phyloP scores from a whole-genome alignment of 768 basidiomycete genomes.

The Kwoniella sp. region DNA sequence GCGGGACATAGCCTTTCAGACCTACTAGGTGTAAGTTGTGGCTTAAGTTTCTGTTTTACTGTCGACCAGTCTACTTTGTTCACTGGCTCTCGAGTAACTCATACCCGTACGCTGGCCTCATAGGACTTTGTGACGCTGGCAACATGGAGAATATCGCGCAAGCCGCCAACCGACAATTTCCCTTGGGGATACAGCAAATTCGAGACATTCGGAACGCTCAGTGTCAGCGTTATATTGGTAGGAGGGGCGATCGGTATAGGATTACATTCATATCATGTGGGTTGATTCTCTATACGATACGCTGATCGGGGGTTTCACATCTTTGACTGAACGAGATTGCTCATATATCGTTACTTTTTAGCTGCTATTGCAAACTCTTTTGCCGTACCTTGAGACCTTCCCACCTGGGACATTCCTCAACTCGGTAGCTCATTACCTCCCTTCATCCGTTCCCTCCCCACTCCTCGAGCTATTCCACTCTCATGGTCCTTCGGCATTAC shows the following conservation, averaged over 20 bases:
- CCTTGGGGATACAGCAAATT: slow-evolving; percentile 65
- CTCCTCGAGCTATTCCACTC: slow-evolving; percentile 55
- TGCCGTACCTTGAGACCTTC: slow-evolving; percentile 66
- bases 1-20: slow-evolving; percentile 70
- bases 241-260: slow-evolving; percentile 60
- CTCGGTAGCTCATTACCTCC: slow-evolving; percentile 46
- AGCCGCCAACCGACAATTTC: slow-evolving; percentile 71
- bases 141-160: slow-evolving; percentile 81
- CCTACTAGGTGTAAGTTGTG: slow-evolving; percentile 48
- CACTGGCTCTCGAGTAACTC: too few species aligned
- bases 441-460: slow-evolving; percentile 51
- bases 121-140: slow-evolving; percentile 84
- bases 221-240: slow-evolving; percentile 76
- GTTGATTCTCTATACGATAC: slow-evolving; percentile 8
- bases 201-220: slow-evolving; percentile 90
- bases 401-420: slow-evolving; percentile 61
- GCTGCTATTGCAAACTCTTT: slow-evolving; percentile 73
- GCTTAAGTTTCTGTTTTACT: too few species aligned
- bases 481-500: slow-evolving; percentile 60
- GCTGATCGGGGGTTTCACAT: too few species aligned
- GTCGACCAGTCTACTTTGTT: too few species aligned
- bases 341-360: slow-evolving; percentile 54
- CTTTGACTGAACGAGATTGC: not conserved
- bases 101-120: too few species aligned
- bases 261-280: slow-evolving; percentile 73